Base-by-base conservation (phyloP, 1,284 basidiomycete species). In the Fomitopsis pinicola region DNA sequence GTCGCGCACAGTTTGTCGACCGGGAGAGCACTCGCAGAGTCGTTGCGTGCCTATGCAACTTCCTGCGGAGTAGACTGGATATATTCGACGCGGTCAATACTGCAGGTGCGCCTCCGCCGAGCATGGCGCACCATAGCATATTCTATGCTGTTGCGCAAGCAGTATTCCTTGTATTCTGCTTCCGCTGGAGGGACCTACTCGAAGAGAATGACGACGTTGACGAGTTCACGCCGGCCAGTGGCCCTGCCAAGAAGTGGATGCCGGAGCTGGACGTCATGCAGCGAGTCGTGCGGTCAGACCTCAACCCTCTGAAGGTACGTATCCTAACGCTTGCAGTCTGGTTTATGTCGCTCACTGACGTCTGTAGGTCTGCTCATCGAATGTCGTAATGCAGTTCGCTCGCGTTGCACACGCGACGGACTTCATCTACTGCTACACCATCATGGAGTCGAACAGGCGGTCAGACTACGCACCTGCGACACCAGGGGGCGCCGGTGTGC, bases 141-240 rank as follows among this genome's bases (percentile, higher is more conserved):
- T 98, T 98, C 74, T 99, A 98, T 73, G 95, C 97, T 5, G 91
- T 98, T 36, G 80, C 89, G 0, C 97, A 99, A 72, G 92, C 96
- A 0, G 85, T 95, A 6, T 97, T 99, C 74, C 84, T 99, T 69
- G 95, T 99, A 65, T 99, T 99, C 75, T 99, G 97, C 75, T 99
- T 99, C 79, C 82, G 97, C 19, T 99, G 96, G 97, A 80, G 94
- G 63, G 95, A 96, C 68, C 77, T 98, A 42, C 76, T 91, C 60
- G 85, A 88, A 59, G 83, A 82, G 28, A 80, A 80, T 14, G 82
- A 80, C 7, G 82, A 79, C 36, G 82, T 80, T 35, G 83, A 81
- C 46, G 78, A 79, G 64, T 67, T 76, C 44, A 65, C 67, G 50
- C 71, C 71, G 52, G 66, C 66, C 1, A 72, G 74, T 2, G 68